Evolutionary conservation across 139 green algal species (phyloP).

Genomic region (Coelastrella sp.): DNA sequence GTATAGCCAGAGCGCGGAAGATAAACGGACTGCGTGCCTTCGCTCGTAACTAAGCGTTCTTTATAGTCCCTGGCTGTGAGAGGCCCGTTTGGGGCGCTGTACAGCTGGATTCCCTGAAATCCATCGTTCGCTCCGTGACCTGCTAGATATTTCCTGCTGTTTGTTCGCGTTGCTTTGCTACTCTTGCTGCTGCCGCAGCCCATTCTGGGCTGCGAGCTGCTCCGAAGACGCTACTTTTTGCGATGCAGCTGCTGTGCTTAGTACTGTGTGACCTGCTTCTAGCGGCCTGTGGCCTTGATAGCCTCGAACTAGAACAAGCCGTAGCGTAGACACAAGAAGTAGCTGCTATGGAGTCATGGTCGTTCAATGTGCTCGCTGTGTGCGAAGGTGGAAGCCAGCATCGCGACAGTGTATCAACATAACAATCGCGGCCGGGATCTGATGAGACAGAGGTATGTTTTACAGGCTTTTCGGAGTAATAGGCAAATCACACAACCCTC

Average conservation of each 20-base stretch:
- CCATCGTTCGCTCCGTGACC: conserved; percentile 11
- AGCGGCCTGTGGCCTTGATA: neutral
- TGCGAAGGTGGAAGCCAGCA: no score
- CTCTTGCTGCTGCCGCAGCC: conserved; percentile 44
- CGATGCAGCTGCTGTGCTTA: neutral
- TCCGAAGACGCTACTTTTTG: neutral
- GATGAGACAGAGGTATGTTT: no score
- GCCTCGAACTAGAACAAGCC: neutral
- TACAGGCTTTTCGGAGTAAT: no score
- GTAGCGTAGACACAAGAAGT: neutral
- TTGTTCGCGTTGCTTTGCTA: neutral
- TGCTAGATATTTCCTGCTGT: conserved; percentile 39
- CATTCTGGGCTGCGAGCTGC: conserved; percentile 12
- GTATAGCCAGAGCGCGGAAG: conserved; percentile 64
- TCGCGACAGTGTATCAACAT: no score
- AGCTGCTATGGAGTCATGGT: no score
- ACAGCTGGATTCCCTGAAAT: conserved; percentile 4
- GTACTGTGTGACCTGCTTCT: neutral
- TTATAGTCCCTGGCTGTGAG: conserved; percentile 75
- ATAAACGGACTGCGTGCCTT: conserved; percentile 63
- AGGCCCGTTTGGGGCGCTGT: conserved; percentile 46
- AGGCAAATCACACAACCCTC: no score
- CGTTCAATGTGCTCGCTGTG: no score
- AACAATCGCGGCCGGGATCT: no score
- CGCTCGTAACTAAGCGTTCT: conserved; percentile 62